These are phyloP conservation scores for Picochlorum sp. DNA, from an alignment of 139 green algal genomes.

Conservation along the genomic window DNA sequence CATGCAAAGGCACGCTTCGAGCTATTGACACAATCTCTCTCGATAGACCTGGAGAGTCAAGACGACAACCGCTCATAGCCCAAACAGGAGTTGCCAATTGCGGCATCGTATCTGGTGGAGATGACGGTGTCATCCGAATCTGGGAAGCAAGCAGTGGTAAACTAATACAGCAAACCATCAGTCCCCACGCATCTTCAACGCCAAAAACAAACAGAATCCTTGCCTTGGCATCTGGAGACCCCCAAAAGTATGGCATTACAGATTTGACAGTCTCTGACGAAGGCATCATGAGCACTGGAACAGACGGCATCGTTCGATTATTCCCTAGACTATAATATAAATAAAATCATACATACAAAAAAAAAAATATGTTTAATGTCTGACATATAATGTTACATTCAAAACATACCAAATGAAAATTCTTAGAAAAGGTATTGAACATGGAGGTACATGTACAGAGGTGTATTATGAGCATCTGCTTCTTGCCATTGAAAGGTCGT, in stretches of 20 bases:
- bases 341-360: too few relatives aligned
- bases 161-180: conserved; percentile 31
- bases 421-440: too few relatives aligned
- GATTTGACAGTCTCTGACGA: conserved; percentile 33
- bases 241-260: conserved; percentile 27
- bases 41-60: not conserved
- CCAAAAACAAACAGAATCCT: not conserved
- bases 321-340: conserved; percentile 15
- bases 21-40: not conserved
- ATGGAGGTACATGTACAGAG: too few relatives aligned
- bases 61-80: not conserved
- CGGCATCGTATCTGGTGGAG: conserved; percentile 6
- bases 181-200: conserved; percentile 15
- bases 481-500: too few relatives aligned
- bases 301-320: conserved; percentile 50
- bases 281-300: conserved; percentile 46
- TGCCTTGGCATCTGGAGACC: not conserved
- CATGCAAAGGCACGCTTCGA: not conserved
- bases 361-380: too few relatives aligned
- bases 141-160: conserved; percentile 20
- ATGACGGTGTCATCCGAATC: conserved; percentile 20
- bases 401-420: too few relatives aligned
- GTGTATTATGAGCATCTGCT: too few relatives aligned
- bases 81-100: not conserved
- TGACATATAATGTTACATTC: too few relatives aligned